Evolutionary conservation across 2,329 filamentous ascomycete genomes (phyloP).

Genomic region (Calycina marina): DNA sequence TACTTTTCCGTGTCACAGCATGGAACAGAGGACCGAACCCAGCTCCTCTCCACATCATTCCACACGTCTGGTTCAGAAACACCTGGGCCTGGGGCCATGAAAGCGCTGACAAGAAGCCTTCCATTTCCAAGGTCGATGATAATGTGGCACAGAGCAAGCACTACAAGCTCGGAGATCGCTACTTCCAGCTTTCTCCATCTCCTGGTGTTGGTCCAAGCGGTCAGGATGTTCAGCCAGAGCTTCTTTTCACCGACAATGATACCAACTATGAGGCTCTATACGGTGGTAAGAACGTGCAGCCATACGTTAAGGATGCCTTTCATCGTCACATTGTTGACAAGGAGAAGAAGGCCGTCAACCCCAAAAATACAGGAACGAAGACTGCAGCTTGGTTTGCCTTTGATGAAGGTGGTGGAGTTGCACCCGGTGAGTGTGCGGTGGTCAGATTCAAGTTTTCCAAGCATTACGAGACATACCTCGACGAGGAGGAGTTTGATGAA

Average conservation of each 20-base stretch:
- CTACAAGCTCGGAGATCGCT: conserved; percentile 66
- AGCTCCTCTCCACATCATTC: conserved; percentile 83
- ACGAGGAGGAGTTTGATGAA: conserved; percentile 87
- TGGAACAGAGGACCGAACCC: conserved; percentile 90
- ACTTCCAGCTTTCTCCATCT: conserved; percentile 75
- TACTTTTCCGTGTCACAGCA: conserved; percentile 86
- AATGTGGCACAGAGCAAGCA: conserved; percentile 66
- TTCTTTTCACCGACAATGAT: conserved; percentile 93
- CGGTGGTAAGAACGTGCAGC: conserved; percentile 59
- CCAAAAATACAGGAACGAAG: conserved; percentile 69
- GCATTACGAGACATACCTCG: conserved; percentile 62
- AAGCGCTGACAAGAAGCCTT: conserved; percentile 60
- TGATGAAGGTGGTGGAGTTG: conserved; percentile 75
- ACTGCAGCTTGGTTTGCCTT: conserved; percentile 85
- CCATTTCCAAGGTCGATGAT: conserved; percentile 50
- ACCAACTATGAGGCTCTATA: conserved; percentile 75
- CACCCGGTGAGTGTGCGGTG: conserved; percentile 84
- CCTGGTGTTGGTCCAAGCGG: conserved; percentile 68
- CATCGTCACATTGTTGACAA: conserved; percentile 75
- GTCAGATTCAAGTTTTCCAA: conserved; percentile 81
- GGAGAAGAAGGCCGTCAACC: conserved; percentile 71
- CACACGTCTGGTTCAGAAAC: conserved; percentile 94
- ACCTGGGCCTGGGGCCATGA: conserved; percentile 93
- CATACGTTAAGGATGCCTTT: conserved; percentile 91
- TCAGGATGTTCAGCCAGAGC: conserved; percentile 68